These are phyloP conservation scores for Xeromyces bisporus DNA, from an alignment of 495 filamentous ascomycete species.

Conservation along the genomic window DNA sequence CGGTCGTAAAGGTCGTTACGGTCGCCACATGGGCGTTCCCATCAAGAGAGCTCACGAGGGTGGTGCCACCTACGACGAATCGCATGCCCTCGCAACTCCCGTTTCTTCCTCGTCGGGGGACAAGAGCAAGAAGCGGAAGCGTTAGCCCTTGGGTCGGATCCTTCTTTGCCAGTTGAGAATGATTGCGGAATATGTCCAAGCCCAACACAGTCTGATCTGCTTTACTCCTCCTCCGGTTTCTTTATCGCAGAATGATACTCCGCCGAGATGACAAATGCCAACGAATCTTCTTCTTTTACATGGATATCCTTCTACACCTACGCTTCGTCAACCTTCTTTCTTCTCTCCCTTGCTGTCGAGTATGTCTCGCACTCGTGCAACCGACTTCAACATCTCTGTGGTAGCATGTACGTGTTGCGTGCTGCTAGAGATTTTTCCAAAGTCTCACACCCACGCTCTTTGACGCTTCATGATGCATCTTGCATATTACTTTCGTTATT, in stretches of 20 bases:
- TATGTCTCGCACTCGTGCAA: background rate
- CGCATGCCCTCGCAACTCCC: slow-evolving; percentile 18
- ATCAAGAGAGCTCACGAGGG: slow-evolving; percentile 48
- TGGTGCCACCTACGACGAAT: slow-evolving; percentile 12
- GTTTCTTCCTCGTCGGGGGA: slow-evolving; percentile 22
- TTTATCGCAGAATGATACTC: background rate
- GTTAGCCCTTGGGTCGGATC: slow-evolving; percentile 27
- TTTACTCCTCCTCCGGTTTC: background rate
- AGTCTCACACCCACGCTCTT: no score
- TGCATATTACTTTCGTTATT: slow-evolving; percentile 1
- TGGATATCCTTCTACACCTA: background rate
- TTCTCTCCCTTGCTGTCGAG: background rate
- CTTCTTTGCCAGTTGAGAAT: background rate
- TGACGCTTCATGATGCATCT: background rate
- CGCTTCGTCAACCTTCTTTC: background rate
- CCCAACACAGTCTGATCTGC: background rate
- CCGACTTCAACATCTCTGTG: background rate
- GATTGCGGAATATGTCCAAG: background rate
- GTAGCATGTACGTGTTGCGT: no score
- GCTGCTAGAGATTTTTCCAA: no score
- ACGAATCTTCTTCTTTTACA: background rate
- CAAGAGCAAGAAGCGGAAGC: slow-evolving; percentile 60
- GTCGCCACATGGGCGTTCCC: slow-evolving; percentile 89
- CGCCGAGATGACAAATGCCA: background rate
- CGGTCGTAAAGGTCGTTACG: slow-evolving; percentile 89